Evolutionary conservation across 2,329 filamentous ascomycete genomes (phyloP), one percentile per base, ranked within the genome.

Genomic region (Pseudogymnoascus sp.): DNA sequence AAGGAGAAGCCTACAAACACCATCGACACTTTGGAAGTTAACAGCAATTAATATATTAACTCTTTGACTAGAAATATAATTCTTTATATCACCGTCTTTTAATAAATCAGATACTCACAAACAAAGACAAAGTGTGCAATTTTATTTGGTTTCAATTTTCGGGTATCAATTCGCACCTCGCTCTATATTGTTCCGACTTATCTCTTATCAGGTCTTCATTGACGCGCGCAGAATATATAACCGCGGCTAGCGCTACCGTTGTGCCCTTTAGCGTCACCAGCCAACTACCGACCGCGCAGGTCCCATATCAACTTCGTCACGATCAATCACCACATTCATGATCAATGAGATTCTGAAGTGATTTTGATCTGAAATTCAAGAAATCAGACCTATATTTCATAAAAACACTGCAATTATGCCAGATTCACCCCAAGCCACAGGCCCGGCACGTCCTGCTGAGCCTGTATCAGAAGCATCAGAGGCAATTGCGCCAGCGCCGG

Each of bases 401-500:
- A 56, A 21, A 46, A 33, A 1, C 10, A 56, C 50, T 33, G 6
- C 29, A 56, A 56, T 21, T 33, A 56, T 56, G 50, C 50, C 50
- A 33, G 50, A 56, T 33, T 56, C 50, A 19, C 50, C 50, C n/a
- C 50, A 56, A 56, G 29, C 50, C 29, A 33, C 9, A n/a, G 50
- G 29, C 29, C 10, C 29, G 1, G 50, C 50, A 56, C 50, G 50
- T 7, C 50, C 50, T 56, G n/a, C 50, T 10, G 50, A 56, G 7
- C 50, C 50, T 15, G 50, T 40, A 60, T 60, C 59, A 38, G 59
- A 60, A 31, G 59, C 59, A 7, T n/a, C 59, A n/a, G 59, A 60
- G 59, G 35, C 38, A 17, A 60, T 83, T 59, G 79, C 78, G 42
- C 74, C 81, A 9, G 74, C 77, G 5, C 75, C 81, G 5, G 88